Evolutionary conservation across 345 rosid genomes (phyloP).

Genomic region (Cardamine chenopodiifolia): DNA sequence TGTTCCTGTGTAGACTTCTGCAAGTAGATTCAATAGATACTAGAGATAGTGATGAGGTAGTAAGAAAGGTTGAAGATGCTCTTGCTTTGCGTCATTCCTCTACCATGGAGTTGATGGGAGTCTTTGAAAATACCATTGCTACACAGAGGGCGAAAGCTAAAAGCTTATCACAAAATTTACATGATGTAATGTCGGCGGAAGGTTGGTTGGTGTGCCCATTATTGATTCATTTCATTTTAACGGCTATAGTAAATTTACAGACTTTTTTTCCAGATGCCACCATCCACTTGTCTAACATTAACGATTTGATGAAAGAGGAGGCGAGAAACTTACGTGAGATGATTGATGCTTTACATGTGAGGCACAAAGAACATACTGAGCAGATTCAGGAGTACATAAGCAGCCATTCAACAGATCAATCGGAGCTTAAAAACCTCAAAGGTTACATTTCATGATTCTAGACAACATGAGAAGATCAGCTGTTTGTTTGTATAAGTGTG

Average conservation of each 20-base stretch:
- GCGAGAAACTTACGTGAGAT: slow-evolving; percentile 59
- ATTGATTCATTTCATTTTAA: neutral
- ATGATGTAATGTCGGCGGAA: slow-evolving; percentile 55
- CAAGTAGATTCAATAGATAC: slow-evolving; percentile 56
- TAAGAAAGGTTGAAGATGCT: slow-evolving; percentile 59
- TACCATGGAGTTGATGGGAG: slow-evolving; percentile 67
- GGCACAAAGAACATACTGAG: slow-evolving; percentile 62
- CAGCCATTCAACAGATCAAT: slow-evolving; percentile 62
- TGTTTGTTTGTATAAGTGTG: slow-evolving; percentile 14
- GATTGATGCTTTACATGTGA: slow-evolving; percentile 62
- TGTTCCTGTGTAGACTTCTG: slow-evolving; percentile 81
- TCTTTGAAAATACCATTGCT: slow-evolving; percentile 62
- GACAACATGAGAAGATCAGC: slow-evolving; percentile 3
- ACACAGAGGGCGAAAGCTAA: slow-evolving; percentile 65
- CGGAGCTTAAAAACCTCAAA: slow-evolving; percentile 71
- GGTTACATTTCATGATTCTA: slow-evolving; percentile 50
- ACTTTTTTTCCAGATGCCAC: slow-evolving; percentile 51
- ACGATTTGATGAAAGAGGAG: slow-evolving; percentile 86
- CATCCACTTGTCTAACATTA: slow-evolving; percentile 62
- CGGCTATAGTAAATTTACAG: slow-evolving; percentile 10
- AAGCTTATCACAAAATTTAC: slow-evolving; percentile 52
- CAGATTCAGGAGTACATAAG: slow-evolving; percentile 53
- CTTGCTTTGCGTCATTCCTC: slow-evolving; percentile 67
- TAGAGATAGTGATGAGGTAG: slow-evolving; percentile 48
- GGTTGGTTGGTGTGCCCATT: slow-evolving; percentile 55